phyloP scores from a whole-genome alignment of 169 alveolate genomes.

The Toxoplasma gondii region DNA sequence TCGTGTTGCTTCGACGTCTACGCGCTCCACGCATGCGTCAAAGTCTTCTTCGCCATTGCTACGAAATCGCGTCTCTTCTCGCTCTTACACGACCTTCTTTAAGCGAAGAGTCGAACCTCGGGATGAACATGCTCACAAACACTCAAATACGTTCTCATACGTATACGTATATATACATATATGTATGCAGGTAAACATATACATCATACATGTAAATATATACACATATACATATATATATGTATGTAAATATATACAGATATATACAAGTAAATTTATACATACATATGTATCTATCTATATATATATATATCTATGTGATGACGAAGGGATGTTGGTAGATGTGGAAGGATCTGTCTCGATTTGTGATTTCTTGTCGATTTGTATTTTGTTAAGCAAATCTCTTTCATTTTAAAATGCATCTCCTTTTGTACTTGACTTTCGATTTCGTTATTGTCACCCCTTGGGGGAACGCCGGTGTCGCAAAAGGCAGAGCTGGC shows the following conservation, averaged over 20 bases:
- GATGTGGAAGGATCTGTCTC: too few species aligned
- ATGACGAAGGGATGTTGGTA: too few species aligned
- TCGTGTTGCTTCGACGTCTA: conserved; percentile 30
- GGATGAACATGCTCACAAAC: neutral
- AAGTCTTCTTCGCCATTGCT: neutral
- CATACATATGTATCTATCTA: neutral
- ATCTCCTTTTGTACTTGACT: too few species aligned
- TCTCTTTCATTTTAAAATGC: too few species aligned
- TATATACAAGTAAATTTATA: neutral
- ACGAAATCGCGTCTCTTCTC: neutral
- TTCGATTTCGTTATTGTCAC: too few species aligned
- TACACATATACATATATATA: neutral
- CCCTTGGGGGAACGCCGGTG: too few species aligned
- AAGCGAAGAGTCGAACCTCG: neutral
- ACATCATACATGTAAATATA: too few species aligned
- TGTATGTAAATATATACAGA: neutral
- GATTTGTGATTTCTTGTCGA: too few species aligned
- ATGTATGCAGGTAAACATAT: too few species aligned
- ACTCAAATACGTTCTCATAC: neutral
- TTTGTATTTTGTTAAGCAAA: too few species aligned
- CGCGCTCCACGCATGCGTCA: neutral
- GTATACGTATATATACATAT: too few species aligned
- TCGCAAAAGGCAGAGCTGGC: too few species aligned
- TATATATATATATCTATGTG: neutral
- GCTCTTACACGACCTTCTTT: neutral